Base-by-base conservation (phyloP, 2,329 filamentous ascomycete species). In the Colletotrichum falcatum region DNA sequence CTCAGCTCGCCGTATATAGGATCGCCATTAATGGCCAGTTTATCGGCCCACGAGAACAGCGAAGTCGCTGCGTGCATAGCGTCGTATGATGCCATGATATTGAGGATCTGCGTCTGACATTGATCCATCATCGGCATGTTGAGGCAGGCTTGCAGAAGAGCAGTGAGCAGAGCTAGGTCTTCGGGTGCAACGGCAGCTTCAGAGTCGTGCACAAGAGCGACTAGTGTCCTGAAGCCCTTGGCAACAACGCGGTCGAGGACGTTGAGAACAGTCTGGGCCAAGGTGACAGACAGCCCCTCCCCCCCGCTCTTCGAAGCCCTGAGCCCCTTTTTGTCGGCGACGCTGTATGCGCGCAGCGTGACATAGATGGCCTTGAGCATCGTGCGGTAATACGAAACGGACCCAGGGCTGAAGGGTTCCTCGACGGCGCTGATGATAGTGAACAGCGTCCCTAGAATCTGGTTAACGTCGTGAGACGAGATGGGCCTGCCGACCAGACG, bases 1-100 rank as follows among this genome's bases (percentile, higher is more conserved):
- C 93, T 93, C n/a, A 98, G 88, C 78, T 98, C 95, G 73, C 95
- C 96, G 79, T 98, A 98, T 37, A 98, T 85, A 0, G 96, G 95
- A 77, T 98, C 95, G 35, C 91, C 90, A 66, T 92, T 88, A 44
- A 92, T 87, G 0, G 92, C 88, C 30, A 98, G 86, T 74, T 91
- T 90, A 79, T 98, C 94, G 5, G 95, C 90, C 96, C 96, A 99
- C 0, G 94, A 97, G 81, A 95, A 98, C 6, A 99, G 87, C 42
- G 93, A 94, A 7, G 92, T 91, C 0, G 94, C 95, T 71, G 94
- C 92, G 76, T 95, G 92, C 55, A 94, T 87, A 1, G 91, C 91
- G 73, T 92, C 90, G 77, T 94, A 90, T 56, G 89, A 88, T 1
- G 88, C 85, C 84, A 94, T 85, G 74, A 91, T 90, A 76, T 90